Base-by-base conservation (phyloP, 179 eudicot species). In the Nepenthes alata region DNA sequence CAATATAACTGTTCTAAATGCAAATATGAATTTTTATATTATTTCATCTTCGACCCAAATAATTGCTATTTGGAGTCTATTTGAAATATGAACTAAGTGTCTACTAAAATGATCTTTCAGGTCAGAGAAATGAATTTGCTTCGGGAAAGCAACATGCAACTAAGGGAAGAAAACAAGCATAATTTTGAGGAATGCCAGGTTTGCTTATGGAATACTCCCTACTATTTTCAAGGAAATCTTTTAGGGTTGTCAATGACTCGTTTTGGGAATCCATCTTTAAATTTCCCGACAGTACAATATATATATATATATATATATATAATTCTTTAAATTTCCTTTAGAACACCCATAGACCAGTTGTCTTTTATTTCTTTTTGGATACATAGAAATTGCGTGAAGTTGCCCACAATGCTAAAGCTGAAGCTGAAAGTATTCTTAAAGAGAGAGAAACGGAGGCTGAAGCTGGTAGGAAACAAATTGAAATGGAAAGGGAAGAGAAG, bases 101-200 rank as follows among this genome's bases (percentile, higher is more conserved):
- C 3, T 52, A 35, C 58, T 44, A 38, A 56, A 45, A 0, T 64
- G 0, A 38, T 37, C 9, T 52, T 67, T 47, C 74, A 78, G 83
- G 88, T 87, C 55, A 77, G 82, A 57, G 97, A 94, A 64, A 79
- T 94, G 72, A 94, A 78, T 60, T 77, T 94, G 76, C 95, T 94
- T 49, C 89, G 99, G 57, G 99, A 94, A 70, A 94, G 99, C 76
- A 94, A 94, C 51, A 59, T 75, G 64, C 99, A 94, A 71, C 91
- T 94, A 35, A 78, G 99, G 70, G 99, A 90, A 84, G 99, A 94
- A 67, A 94, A 85, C 70, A 78, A 64, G 71, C 80, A 83, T 61
- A 90, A 90, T 75, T 85, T 90, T 66, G 94, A 90, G 67, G 99
- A 94, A 71, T 90, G 97, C 76, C 87, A 87, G 84, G 84, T 77